Evolutionary conservation across 1,284 basidiomycete genomes (phyloP).

Genomic region (Jaminaea rosea): DNA sequence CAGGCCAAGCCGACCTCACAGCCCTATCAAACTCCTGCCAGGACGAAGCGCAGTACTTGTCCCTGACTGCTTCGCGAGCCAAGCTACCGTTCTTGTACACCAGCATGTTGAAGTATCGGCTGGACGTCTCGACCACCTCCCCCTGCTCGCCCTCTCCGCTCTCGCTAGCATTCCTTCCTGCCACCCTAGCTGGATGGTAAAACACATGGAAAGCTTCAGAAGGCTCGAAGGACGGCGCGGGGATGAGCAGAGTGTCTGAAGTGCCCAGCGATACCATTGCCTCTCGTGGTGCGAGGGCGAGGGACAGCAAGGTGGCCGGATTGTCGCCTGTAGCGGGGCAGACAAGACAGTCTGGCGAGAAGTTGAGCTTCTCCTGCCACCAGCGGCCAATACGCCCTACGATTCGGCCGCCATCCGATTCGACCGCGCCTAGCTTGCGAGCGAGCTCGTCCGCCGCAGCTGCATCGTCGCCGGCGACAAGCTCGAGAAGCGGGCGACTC

Average conservation of each 20-base stretch:
- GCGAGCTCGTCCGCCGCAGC: background rate
- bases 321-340: constrained; percentile 87
- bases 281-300: constrained; percentile 61
- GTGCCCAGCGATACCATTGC: constrained; percentile 83
- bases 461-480: constrained; percentile 48
- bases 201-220: constrained; percentile 52
- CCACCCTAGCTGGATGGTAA: constrained; percentile 49
- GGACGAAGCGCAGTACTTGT: constrained; percentile 57
- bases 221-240: constrained; percentile 50
- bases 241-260: constrained; percentile 75
- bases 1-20: constrained; percentile 48
- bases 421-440: constrained; percentile 63
- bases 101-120: constrained; percentile 50
- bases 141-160: too few species aligned
- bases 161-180: constrained; percentile 4
- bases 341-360: constrained; percentile 66
- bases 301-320: constrained; percentile 71
- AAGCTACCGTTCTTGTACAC: constrained; percentile 50
- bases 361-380: constrained; percentile 70
- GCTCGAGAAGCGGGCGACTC: constrained; percentile 23
- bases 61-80: constrained; percentile 64
- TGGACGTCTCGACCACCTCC: constrained; percentile 13
- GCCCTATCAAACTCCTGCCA: constrained; percentile 68
- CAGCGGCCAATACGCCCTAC: constrained; percentile 61
- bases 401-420: constrained; percentile 63